Conservation (phyloP, 208 protist genomes). For the Acanthamoeba lenticulata region DNA sequence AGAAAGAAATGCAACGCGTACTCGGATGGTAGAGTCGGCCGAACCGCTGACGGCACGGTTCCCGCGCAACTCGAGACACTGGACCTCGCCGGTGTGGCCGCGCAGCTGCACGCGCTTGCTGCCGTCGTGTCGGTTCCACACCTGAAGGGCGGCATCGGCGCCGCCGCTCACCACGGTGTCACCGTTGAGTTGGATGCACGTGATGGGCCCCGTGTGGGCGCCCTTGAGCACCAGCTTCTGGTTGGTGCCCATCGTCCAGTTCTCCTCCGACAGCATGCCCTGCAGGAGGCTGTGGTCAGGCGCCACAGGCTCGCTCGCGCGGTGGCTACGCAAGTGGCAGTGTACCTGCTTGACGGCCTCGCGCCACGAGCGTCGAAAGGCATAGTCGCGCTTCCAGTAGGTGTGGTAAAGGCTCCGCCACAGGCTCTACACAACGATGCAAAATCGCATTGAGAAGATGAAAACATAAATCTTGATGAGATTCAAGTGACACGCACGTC, state of each 20-base stretch:
- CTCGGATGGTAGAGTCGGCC: conserved; percentile 32
- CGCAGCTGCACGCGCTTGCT: conserved; percentile 4
- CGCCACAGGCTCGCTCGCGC: no score
- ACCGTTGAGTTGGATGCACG: conserved; percentile 16
- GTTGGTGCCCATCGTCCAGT: background rate
- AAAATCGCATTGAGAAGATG: no score
- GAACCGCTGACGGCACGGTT: conserved; percentile 40
- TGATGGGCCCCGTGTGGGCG: conserved; percentile 35
- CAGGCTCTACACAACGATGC: background rate
- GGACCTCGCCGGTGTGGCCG: conserved; percentile 22
- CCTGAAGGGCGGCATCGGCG: conserved; percentile 25
- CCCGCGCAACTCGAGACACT: background rate
- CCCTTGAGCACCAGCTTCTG: conserved; percentile 28
- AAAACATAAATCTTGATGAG: background rate
- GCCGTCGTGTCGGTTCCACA: conserved; percentile 34
- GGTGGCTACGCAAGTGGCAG: no score
- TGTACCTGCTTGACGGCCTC: conserved; percentile 31
- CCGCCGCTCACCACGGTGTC: conserved; percentile 39
- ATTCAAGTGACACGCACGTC: no score
- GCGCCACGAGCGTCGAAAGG: background rate
- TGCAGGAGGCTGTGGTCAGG: no score
- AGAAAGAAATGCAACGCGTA: no score
- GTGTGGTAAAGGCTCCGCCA: conserved; percentile 39
- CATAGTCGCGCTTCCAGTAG: conserved; percentile 54
- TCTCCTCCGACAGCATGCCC: conserved; percentile 19